Evolutionary conservation across 352 stramenopile genomes (phyloP).

Genomic region (Blastocystis sp.): DNA sequence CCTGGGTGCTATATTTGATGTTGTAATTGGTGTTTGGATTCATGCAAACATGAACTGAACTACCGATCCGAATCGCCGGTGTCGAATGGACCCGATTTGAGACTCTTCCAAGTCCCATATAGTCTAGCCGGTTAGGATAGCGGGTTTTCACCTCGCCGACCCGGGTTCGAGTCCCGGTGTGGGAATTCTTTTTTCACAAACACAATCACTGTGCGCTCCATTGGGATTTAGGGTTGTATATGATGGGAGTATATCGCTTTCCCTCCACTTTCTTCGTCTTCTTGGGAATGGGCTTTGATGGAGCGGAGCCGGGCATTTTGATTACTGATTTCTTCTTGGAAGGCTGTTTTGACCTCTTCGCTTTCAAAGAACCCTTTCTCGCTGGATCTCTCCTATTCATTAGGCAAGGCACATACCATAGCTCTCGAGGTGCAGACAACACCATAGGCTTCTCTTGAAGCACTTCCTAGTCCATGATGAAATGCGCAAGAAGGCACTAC

Average conservation of each 20-base stretch:
- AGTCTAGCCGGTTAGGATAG: constrained; percentile 56
- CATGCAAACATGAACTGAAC: neutral
- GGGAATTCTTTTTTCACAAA: constrained; percentile 62
- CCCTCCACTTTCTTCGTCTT: neutral
- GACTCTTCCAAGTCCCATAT: constrained; percentile 41
- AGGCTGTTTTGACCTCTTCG: neutral
- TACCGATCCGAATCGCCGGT: neutral
- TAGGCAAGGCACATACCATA: neutral
- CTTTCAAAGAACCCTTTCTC: neutral
- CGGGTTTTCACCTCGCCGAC: constrained; percentile 64
- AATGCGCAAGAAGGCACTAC: neutral
- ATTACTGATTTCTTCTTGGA: neutral
- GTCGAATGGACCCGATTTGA: neutral
- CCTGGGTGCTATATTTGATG: neutral
- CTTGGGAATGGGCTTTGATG: constrained; percentile 5
- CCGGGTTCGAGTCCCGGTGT: constrained; percentile 70
- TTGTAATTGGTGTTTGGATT: constrained; percentile 11
- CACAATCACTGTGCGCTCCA: neutral
- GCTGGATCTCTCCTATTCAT: constrained; percentile 1
- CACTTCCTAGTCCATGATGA: neutral
- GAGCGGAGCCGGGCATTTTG: neutral
- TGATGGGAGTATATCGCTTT: neutral
- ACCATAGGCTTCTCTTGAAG: neutral
- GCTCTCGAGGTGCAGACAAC: neutral
- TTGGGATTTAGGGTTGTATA: neutral